Evolutionary conservation across 371 early-diverging fungal genomes (phyloP), one percentile per base, ranked within the genome.

Genomic region (Mortierella sp.): DNA sequence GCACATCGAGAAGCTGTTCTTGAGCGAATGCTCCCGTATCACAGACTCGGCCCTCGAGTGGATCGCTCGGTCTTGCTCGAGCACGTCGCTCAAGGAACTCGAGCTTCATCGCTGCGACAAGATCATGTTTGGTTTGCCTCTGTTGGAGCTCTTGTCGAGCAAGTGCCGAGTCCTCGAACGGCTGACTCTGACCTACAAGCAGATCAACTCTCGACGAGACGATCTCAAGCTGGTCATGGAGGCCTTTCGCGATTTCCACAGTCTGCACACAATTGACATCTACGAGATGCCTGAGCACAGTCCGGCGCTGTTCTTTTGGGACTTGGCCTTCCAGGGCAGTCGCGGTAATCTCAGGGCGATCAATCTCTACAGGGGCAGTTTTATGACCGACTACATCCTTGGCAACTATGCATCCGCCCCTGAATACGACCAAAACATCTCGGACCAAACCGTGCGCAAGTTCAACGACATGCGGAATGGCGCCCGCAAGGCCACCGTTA

Each of bases 221-320:
- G 82, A 81, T 64, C 78, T 81, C 48, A 81, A 81, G 52, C 50
- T 81, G 55, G 82, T 81, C 24, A 81, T 81, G 82, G 82, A 81
- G 31, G 82, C 82, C 39, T 81, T 81, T 45, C 82, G 82, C 0
- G 55, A 81, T 55, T 81, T 81, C 47, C 47, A 44, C 2, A 34
- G n/a, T 16, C 66, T 81, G 14, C 50, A 68, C 4, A 61, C 75
- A 7, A 55, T 81, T 26, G 82, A 70, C 9, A 65, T 81, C 22
- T 81, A 63, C 31, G 82, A 74, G 26, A 66, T 81, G n/a, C 82
- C 82, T 26, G 82, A 81, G 65, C 77, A 77, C 24, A 81, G 82
- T 39, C 74, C 82, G 7, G 82, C 82, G 11, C 61, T 81, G n/a
- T 81, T 81, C 70, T 81, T 81, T 68, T 81, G 82, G 82, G 82